Evolutionary conservation across 768 basidiomycete genomes (phyloP), one percentile per base, ranked within the genome.

Genomic region (Hemileccinum rubropunctum): DNA sequence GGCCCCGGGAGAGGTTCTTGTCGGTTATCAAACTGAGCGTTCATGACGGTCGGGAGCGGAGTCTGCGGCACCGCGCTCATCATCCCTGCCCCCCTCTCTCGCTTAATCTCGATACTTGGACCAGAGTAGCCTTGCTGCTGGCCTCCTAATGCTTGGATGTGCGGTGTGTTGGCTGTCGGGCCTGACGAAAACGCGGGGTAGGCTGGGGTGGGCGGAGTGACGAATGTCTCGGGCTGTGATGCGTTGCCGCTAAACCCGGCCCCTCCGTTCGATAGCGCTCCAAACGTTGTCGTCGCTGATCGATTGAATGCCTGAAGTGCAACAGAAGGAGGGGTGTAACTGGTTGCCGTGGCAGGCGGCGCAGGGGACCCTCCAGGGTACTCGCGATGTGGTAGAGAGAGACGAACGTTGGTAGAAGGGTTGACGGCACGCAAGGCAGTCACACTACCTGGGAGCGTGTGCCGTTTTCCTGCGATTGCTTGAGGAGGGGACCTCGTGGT

Each of bases 171-270:
- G 9, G 80, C 72, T 1, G 74, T 53, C 17, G 70, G 58, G n/a
- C 50, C 28, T 28, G 74, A 67, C 0, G 84, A 76, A 60, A 81
- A 91, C 2, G 85, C 76, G 13, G 88, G 87, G 58, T 88, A 88
- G 3, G 87, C 83, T 1, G 88, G 88, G 4, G 85, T 90, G 38
- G 75, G 74, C 0, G 86, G 81, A 1, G 57, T 58, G 47, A 58
- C 54, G 50, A 59, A 60, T 9, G 52, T 34, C 14, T 60, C 46
- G 57, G 61, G 6, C 58, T 59, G 34, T 17, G 50, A 42, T 6
- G 15, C 5, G 42, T 33, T 46, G 13, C n/a, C 13, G 21, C 39
- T 42, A 21, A 47, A 37, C 15, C 41, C 54, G 21, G 35, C 34
- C 18, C 48, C 46, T 44, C 65, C 59, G 28, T 53, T 52, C 2